Base-by-base conservation (phyloP, 2,329 filamentous ascomycete genomes). In the Aureobasidium musti region DNA sequence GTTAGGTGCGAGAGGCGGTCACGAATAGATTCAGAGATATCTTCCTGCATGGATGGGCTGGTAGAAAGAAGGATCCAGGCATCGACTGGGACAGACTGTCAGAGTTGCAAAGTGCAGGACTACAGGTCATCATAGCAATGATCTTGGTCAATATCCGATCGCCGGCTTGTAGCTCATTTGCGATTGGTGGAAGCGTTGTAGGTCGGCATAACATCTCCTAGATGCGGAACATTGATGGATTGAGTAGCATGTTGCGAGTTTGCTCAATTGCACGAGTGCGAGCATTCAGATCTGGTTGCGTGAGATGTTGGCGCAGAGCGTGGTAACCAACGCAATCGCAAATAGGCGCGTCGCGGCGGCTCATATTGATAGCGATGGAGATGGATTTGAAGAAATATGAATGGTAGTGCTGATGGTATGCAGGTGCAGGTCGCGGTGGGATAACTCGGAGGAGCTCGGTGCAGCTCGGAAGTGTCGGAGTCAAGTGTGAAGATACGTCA, bases 21-120 rank as follows among this genome's bases (percentile, higher is more conserved):
- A 19, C 19, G 43, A 28, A 2, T 21, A 3, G 7, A 4, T 45
- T 11, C 17, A 11, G 54, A 45, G 10, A 59, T n/a, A 3, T 33
- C 19, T 11, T 19, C 2, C 8, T 30, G 23, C 26, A 26, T 35
- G 13, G 28, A 14, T 10, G 54, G 54, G 5, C 14, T 21, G 17
- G 54, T 59, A 13, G 23, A 30, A 5, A 59, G 54, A 43, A 59
- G 54, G 13, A 59, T 43, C 37, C 39, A 59, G 17, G 54, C 54
- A 28, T 45, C 26, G 54, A 59, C 54, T 59, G 54, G 11, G 23
- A 21, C 6, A 10, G 23, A 28, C 7, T 28, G 54, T 59, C 37
- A 59, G 53, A 23, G 8, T 19, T 21, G 26, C 26, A 13, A n/a
- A 11, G 10, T 43, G 14, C 17, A 19, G 21, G n/a, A 14, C 1